Evolutionary conservation across 352 stramenopile genomes (phyloP), one percentile per base, ranked within the genome.

Genomic region (Phytophthora ohioensis): DNA sequence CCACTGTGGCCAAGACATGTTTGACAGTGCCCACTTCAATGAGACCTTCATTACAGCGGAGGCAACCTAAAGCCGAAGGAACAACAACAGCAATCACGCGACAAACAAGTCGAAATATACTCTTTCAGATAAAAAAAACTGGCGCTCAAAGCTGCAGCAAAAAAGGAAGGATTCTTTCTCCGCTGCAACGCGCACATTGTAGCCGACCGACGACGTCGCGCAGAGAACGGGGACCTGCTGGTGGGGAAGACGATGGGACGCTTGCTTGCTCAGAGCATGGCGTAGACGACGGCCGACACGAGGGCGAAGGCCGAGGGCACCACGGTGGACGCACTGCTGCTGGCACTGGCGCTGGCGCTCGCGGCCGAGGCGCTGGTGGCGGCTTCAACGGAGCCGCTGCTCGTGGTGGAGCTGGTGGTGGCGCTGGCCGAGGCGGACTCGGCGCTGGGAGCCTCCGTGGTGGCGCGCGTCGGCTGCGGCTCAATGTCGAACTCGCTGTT

Each of bases 221-320:
- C 41, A 52, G 48, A 49, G 39, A 58, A 30, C 7, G 58, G 35
- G 36, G 32, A 17, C 21, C 17, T 13, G 43, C 34, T 57, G 35
- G 42, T 56, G n/a, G 32, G 52, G 59, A 32, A 43, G 49, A 64
- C 45, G 42, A 67, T 45, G 38, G 46, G 58, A 69, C 35, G 57
- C 53, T 61, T 27, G 52, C 71, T 79, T 79, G 52, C 71, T 79
- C 78, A 82, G n/a, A 82, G 67, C 60, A 82, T 72, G 45, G 55
- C 64, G 63, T 78, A 82, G 48, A 70, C 67, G 47, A 71, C 61
- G 32, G 57, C 71, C 17, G 71, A 67, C 57, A 78, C 57, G 43
- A 79, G 46, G 5, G 54, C 71, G 63, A 75, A 60, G 43, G 67
- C 67, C 30, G 68, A 72, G 36, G 75, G 67, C 41, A 45, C 57